These are phyloP conservation scores for Cryphonectria parasitica DNA, from an alignment of 2,329 filamentous ascomycete genomes.

Conservation along the genomic window DNA sequence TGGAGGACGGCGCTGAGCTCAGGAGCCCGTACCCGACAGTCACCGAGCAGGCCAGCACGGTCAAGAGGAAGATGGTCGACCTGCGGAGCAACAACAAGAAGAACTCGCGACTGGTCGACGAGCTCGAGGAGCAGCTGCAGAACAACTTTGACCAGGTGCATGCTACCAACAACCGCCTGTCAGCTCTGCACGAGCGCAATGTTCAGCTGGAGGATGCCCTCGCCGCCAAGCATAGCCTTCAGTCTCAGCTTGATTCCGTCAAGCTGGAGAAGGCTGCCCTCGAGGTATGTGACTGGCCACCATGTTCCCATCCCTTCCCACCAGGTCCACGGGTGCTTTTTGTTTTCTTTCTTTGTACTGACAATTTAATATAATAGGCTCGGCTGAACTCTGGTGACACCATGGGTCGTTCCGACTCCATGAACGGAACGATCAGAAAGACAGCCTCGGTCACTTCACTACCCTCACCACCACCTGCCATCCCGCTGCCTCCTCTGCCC, in stretches of 20 bases:
- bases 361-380: constrained; percentile 48
- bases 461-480: constrained; percentile 91
- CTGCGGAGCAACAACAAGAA: constrained; percentile 78
- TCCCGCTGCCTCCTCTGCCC: constrained; percentile 92
- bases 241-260: constrained; percentile 69
- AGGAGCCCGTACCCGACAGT: constrained; percentile 52
- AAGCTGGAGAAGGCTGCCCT: constrained; percentile 74
- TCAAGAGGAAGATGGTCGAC: constrained; percentile 69
- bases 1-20: constrained; percentile 50
- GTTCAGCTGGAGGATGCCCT: constrained; percentile 80
- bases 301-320: too few species aligned
- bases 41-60: constrained; percentile 59
- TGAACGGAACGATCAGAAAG: constrained; percentile 76
- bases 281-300: constrained; percentile 63
- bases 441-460: constrained; percentile 80
- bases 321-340: too few species aligned
- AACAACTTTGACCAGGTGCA: constrained; percentile 95
- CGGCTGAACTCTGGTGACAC: constrained; percentile 49
- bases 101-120: constrained; percentile 88
- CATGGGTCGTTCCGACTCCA: constrained; percentile 63
- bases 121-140: constrained; percentile 95
- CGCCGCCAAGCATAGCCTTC: constrained; percentile 62
- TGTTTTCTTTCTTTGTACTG: constrained; percentile 29
- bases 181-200: constrained; percentile 76
- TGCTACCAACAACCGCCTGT: constrained; percentile 80